Evolutionary conservation across 306 rosid species (phyloP).

Genomic region (Datisca glomerata): DNA sequence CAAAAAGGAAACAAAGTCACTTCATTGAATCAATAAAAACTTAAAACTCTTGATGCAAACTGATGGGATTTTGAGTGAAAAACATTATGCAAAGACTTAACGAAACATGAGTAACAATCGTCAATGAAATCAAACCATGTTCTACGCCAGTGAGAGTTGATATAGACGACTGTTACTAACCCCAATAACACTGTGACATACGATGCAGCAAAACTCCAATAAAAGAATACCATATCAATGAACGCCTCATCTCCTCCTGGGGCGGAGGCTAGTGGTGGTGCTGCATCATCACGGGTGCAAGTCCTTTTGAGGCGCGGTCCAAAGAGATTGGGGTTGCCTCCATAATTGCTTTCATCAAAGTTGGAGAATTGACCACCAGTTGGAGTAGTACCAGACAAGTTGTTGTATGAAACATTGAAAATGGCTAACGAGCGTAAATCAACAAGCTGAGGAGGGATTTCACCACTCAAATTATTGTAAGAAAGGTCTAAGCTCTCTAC

Average conservation of each 20-base stretch:
- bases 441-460: conserved; percentile 7
- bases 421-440: not conserved
- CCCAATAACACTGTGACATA: not conserved
- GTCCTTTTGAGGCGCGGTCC: too few species aligned
- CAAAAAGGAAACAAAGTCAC: too few species aligned
- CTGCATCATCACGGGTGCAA: too few species aligned
- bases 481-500: conserved; percentile 20
- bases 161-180: not conserved
- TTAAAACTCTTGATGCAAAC: too few species aligned
- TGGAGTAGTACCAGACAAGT: not conserved
- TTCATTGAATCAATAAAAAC: too few species aligned
- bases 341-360: conserved; percentile 6
- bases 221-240: not conserved
- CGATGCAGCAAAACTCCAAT: not conserved
- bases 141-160: not conserved
- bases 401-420: conserved; percentile 18
- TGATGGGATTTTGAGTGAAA: not conserved
- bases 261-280: too few species aligned
- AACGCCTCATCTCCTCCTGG: not conserved
- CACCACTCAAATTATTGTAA: conserved; percentile 11
- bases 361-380: conserved; percentile 3
- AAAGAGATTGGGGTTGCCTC: too few species aligned
- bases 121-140: conserved; percentile 3
- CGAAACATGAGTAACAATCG: not conserved
- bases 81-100: not conserved